Conservation (phyloP, 176 grass and related monocot genomes). For the Oryza glaberrima region DNA sequence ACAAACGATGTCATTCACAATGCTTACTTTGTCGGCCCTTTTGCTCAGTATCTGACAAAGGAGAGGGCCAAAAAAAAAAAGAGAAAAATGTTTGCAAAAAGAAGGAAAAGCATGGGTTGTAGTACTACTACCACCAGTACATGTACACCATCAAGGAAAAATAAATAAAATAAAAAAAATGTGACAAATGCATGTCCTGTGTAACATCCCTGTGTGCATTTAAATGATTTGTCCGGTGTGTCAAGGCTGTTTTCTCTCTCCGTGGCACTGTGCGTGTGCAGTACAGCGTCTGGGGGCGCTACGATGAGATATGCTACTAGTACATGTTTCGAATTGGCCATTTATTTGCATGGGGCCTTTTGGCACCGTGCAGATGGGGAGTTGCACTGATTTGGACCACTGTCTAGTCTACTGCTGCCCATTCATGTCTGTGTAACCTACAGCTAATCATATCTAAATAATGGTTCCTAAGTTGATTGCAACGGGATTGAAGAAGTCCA, state of each 20-base stretch:
- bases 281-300: background rate
- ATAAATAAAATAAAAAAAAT: background rate
- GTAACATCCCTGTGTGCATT: constrained; percentile 40
- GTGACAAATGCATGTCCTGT: constrained; percentile 10
- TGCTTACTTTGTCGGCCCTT: constrained; percentile 34
- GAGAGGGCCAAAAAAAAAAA: background rate
- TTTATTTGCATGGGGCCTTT: constrained; percentile 42
- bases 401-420: background rate
- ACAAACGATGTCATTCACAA: constrained; percentile 13
- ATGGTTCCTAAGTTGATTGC: background rate
- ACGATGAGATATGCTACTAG: background rate
- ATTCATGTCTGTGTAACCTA: background rate
- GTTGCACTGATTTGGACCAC: constrained; percentile 18
- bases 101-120: background rate
- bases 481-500: background rate
- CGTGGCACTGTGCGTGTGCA: background rate
- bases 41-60: constrained; percentile 10
- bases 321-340: background rate
- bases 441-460: background rate
- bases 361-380: constrained; percentile 26
- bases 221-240: constrained; percentile 43
- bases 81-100: background rate
- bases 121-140: no score
- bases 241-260: background rate
- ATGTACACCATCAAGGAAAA: constrained; percentile 31